Conservation (phyloP, 768 basidiomycete genomes). For the Tricholoma sp. region DNA sequence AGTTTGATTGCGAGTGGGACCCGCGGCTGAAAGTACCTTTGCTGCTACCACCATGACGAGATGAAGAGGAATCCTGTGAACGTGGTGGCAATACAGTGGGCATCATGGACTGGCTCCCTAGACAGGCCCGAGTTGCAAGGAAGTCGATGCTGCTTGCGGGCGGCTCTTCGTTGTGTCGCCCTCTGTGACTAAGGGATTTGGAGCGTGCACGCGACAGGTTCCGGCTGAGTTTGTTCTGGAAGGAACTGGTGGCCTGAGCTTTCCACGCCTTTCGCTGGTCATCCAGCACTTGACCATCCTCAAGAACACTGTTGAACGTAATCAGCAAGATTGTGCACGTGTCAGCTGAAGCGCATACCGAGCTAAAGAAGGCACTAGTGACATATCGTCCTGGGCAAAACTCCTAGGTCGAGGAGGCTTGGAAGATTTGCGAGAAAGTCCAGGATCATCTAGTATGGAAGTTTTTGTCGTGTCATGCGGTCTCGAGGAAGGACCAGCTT, state of each 20-base stretch:
- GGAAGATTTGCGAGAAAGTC: not conserved
- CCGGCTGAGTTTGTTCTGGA: constrained; percentile 61
- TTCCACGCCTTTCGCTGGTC: constrained; percentile 66
- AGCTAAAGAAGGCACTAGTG: constrained; percentile 52
- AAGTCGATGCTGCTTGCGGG: constrained; percentile 44
- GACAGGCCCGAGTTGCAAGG: constrained; percentile 59
- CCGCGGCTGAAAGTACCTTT: constrained; percentile 10
- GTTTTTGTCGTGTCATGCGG: not conserved
- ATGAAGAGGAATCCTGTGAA: constrained; percentile 8
- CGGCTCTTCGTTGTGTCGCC: constrained; percentile 21
- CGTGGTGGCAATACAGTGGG: constrained; percentile 28
- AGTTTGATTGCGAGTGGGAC: constrained; percentile 34
- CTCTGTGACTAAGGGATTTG: constrained; percentile 45
- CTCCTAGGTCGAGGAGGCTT: constrained; percentile 45
- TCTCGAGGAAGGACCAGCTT: not conserved
- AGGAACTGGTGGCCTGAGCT: constrained; percentile 52
- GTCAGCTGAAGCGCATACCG: constrained; percentile 26
- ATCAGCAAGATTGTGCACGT: not conserved
- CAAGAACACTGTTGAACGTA: constrained; percentile 48
- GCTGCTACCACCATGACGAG: constrained; percentile 12
- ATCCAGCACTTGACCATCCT: constrained; percentile 57
- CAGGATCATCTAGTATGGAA: not conserved
- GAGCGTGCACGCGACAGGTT: constrained; percentile 59
- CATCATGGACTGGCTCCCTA: constrained; percentile 58
- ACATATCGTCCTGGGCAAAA: constrained; percentile 56